phyloP scores from a whole-genome alignment of 2,329 filamentous ascomycete genomes.

The Talaromyces marneffei region DNA sequence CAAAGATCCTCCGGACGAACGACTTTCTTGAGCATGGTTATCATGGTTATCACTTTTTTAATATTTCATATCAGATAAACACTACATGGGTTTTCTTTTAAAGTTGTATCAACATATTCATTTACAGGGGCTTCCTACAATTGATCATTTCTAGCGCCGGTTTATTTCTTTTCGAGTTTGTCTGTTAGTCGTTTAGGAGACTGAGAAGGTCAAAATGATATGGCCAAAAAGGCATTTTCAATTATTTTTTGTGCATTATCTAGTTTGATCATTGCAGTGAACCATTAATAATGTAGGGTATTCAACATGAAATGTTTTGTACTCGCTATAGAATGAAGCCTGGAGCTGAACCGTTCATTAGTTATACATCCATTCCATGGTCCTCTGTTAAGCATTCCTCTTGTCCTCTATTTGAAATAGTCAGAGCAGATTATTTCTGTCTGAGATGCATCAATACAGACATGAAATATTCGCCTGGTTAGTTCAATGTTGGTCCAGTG shows the following conservation, averaged over 20 bases:
- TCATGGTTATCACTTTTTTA: conserved; percentile 1
- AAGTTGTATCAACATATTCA: conserved; percentile 9
- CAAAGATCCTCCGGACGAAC: conserved; percentile 39
- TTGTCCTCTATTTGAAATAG: too few relatives aligned
- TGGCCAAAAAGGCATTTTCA: neutral
- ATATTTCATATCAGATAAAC: neutral
- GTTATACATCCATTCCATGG: too few relatives aligned
- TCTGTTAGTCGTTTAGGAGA: neutral
- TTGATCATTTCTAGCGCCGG: neutral
- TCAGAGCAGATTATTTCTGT: too few relatives aligned
- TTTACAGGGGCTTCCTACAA: neutral
- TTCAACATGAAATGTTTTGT: too few relatives aligned
- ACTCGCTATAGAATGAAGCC: too few relatives aligned
- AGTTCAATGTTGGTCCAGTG: too few relatives aligned
- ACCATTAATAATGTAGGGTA: too few relatives aligned
- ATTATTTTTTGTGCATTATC: neutral
- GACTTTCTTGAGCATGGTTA: conserved; percentile 18
- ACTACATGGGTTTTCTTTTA: neutral
- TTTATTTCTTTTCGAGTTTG: neutral
- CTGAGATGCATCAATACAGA: too few relatives aligned
- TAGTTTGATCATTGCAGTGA: neutral
- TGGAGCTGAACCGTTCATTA: too few relatives aligned
- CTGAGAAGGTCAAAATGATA: neutral
- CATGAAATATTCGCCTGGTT: too few relatives aligned
- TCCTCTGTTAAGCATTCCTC: too few relatives aligned